Conservation (phyloP, 169 alveolate species). For the Hepatocystis sp. region DNA sequence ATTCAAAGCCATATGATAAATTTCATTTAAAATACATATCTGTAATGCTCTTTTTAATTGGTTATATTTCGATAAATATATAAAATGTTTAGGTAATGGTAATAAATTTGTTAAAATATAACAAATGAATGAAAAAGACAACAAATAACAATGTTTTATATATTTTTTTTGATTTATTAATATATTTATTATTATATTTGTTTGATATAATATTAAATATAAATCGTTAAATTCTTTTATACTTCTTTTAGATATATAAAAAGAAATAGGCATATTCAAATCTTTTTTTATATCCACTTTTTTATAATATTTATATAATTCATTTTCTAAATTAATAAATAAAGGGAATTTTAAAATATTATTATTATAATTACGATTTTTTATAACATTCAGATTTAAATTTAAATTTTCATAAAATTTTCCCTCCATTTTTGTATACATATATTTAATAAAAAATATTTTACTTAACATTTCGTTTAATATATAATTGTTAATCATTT, state of each 20-base stretch:
- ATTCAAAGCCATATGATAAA: constrained; percentile 32
- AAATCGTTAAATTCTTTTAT: constrained; percentile 27
- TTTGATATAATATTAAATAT: constrained; percentile 52
- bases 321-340: constrained; percentile 38
- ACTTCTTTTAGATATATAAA: constrained; percentile 45
- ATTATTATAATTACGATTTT: constrained; percentile 25
- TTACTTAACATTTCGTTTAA: constrained; percentile 64
- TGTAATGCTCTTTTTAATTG: constrained; percentile 42
- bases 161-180: constrained; percentile 72
- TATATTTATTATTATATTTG: constrained; percentile 60
- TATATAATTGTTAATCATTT: constrained; percentile 35
- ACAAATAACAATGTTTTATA: constrained; percentile 55
- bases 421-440: constrained; percentile 58
- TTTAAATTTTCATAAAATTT: constrained; percentile 21
- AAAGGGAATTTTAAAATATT: constrained; percentile 60
- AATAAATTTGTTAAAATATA: constrained; percentile 45
- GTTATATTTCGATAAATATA: constrained; percentile 24
- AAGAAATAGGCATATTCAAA: constrained; percentile 60
- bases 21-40: constrained; percentile 31
- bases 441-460: constrained; percentile 31
- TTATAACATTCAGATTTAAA: constrained; percentile 27
- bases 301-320: constrained; percentile 29
- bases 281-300: constrained; percentile 62
- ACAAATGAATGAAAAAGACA: constrained; percentile 58
- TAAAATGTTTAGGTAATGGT: constrained; percentile 58